phyloP scores from a whole-genome alignment of 495 filamentous ascomycete species.

The Physcia stellaris region DNA sequence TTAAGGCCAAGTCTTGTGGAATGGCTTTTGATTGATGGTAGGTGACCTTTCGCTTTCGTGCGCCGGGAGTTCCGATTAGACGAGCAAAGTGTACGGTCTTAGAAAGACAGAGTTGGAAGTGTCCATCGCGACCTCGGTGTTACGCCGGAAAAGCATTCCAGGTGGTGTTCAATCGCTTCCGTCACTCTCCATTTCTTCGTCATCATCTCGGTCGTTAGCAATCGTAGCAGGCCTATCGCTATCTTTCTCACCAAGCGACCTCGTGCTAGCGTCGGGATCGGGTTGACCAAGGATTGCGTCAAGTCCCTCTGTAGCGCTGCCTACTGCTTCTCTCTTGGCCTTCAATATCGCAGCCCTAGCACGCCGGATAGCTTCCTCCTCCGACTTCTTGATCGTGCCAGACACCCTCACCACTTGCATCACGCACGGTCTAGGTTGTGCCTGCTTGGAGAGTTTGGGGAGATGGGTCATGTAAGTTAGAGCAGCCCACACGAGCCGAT shows the following conservation, averaged over 20 bases:
- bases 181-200: constrained; percentile 28
- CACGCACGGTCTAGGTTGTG: constrained; percentile 40
- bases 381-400: constrained; percentile 83
- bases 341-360: constrained; percentile 57
- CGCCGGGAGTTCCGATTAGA: no score
- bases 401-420: constrained; percentile 83
- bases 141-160: no score
- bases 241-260: constrained; percentile 18
- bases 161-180: constrained; percentile 16
- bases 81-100: no score
- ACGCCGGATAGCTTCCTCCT: constrained; percentile 73
- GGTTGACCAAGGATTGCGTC: not conserved
- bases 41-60: no score
- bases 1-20: not conserved
- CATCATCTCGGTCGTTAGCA: constrained; percentile 18
- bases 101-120: no score
- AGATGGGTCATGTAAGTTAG: constrained; percentile 68
- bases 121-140: no score
- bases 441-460: constrained; percentile 33
- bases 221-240: constrained; percentile 18
- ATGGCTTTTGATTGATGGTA: no score
- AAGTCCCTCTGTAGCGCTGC: not conserved
- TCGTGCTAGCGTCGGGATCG: constrained; percentile 8
- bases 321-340: constrained; percentile 27
- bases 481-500: constrained; percentile 78